Percentiles rank a stretch among this genome's conserved stretches.
These are phyloP conservation scores for Botryotinia calthae DNA, from an alignment of 2,329 filamentous ascomycete species.

Conservation along the genomic window DNA sequence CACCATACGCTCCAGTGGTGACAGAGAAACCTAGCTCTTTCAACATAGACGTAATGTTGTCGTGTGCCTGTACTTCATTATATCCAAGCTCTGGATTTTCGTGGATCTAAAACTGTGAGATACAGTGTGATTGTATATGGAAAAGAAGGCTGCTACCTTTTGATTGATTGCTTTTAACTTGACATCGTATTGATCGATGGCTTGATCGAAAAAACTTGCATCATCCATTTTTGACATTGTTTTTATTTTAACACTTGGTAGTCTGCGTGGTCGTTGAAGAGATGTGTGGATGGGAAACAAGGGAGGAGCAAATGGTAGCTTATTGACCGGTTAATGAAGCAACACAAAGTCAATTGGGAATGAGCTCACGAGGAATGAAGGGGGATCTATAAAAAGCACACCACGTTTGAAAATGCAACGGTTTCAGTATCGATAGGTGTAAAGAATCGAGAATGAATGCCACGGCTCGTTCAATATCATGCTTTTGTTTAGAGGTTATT, in stretches of 20 bases:
- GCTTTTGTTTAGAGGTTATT: background rate
- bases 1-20: slow-evolving; percentile 49
- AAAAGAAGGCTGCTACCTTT: slow-evolving; percentile 1
- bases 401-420: background rate
- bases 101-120: slow-evolving; percentile 39
- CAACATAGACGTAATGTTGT: slow-evolving; percentile 47
- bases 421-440: background rate
- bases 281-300: background rate
- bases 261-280: background rate
- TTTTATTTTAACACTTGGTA: background rate
- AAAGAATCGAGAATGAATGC: background rate
- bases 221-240: background rate
- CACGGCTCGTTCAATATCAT: background rate
- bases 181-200: slow-evolving; percentile 13
- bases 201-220: background rate
- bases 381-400: background rate
- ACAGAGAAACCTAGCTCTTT: slow-evolving; percentile 47
- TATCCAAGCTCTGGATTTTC: slow-evolving; percentile 51
- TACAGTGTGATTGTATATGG: background rate
- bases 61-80: slow-evolving; percentile 51
- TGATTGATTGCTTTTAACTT: slow-evolving; percentile 22
- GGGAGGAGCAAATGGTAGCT: background rate
- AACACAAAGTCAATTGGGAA: background rate
- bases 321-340: background rate
- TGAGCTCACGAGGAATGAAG: background rate